Evolutionary conservation across 202 grass and related monocot species (phyloP).

Genomic region (Miscanthus sacchariflorus): DNA sequence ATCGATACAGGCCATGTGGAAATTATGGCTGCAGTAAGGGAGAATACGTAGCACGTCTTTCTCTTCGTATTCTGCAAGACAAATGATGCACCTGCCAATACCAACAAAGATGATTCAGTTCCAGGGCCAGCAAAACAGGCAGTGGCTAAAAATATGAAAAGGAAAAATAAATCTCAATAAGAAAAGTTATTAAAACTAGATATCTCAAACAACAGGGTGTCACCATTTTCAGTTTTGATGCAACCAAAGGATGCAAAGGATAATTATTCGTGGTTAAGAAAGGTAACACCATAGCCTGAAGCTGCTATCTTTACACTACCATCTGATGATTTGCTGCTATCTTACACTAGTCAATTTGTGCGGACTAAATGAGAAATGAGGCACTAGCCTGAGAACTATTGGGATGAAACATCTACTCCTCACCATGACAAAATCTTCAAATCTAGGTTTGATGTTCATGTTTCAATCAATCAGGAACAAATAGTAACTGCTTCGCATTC

Average conservation of each 20-base stretch:
- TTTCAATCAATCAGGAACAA: neutral
- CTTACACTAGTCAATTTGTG: neutral
- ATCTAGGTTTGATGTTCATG: neutral
- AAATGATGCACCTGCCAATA: constrained; percentile 74
- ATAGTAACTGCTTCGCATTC: neutral
- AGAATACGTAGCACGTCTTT: constrained; percentile 79
- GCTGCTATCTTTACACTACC: too few species aligned
- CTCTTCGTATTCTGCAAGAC: constrained; percentile 92
- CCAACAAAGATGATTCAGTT: constrained; percentile 6
- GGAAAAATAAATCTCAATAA: neutral
- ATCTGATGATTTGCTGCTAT: neutral
- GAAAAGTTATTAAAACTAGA: neutral
- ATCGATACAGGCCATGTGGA: constrained; percentile 85
- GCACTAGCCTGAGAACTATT: neutral
- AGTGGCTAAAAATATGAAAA: neutral
- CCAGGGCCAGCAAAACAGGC: neutral
- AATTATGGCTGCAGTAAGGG: constrained; percentile 82
- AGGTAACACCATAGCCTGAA: neutral
- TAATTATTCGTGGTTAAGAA: neutral
- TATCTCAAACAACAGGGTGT: neutral
- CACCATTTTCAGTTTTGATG: neutral
- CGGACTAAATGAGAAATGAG: neutral
- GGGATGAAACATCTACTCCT: neutral
- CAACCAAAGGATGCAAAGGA: neutral
- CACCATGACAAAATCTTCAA: neutral